Percentiles rank a stretch among this genome's conserved stretches.
Evolutionary conservation across 2,329 filamentous ascomycete genomes (phyloP).

Genomic region (Escovopsis sp.): DNA sequence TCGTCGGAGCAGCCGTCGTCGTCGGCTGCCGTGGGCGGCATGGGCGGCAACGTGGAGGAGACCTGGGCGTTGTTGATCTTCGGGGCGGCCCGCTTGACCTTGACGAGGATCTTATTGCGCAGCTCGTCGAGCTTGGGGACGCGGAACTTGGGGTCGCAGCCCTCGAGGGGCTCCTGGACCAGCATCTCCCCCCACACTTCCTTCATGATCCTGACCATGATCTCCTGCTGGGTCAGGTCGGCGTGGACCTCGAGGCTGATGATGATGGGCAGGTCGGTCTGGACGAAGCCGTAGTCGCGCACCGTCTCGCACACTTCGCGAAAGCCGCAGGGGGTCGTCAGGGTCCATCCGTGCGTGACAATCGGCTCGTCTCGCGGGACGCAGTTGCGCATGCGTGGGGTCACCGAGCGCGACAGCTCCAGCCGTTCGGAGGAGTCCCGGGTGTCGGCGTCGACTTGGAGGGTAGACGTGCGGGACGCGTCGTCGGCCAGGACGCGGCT

Average conservation of each 20-base stretch:
- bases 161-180: slow-evolving; percentile 41
- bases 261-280: slow-evolving; percentile 67
- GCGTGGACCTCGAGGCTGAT: slow-evolving; percentile 89
- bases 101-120: slow-evolving; percentile 66
- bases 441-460: slow-evolving; percentile 12
- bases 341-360: slow-evolving; percentile 69
- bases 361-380: slow-evolving; percentile 49
- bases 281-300: slow-evolving; percentile 60
- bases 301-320: slow-evolving; percentile 74
- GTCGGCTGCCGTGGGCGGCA: slow-evolving; percentile 20
- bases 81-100: slow-evolving; percentile 49
- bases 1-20: slow-evolving; percentile 31
- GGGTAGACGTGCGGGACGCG: slow-evolving; percentile 16
- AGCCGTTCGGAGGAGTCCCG: slow-evolving; percentile 20
- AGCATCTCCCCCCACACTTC: slow-evolving; percentile 69
- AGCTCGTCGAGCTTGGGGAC: slow-evolving; percentile 60
- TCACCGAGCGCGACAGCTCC: slow-evolving; percentile 14
- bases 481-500: slow-evolving; percentile 17
- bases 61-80: slow-evolving; percentile 15
- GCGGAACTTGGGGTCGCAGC: slow-evolving; percentile 34
- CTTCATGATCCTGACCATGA: slow-evolving; percentile 89
- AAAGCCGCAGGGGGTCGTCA: slow-evolving; percentile 76
- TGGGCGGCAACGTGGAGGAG: slow-evolving; percentile 17
- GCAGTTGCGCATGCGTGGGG: slow-evolving; percentile 10
- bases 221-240: slow-evolving; percentile 64